Conservation (phyloP, 495 filamentous ascomycete genomes). For the Hypoxylon fragiforme region DNA sequence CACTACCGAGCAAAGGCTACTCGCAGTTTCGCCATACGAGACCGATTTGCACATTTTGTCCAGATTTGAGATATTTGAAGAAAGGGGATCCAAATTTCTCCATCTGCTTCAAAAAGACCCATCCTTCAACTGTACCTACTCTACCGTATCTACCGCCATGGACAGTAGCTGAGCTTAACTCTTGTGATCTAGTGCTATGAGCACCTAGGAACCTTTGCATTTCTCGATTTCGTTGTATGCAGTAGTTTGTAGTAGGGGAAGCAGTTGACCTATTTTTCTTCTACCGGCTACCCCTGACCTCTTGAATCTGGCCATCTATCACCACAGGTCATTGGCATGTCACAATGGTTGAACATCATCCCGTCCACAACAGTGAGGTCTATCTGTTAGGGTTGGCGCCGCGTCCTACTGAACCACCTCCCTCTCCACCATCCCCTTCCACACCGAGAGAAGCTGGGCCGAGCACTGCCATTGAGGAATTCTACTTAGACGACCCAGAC, state of each 20-base stretch:
- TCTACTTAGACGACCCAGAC: constrained; percentile 39
- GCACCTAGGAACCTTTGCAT: constrained; percentile 13
- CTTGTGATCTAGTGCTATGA: constrained; percentile 21
- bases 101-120: background rate
- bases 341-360: constrained; percentile 50
- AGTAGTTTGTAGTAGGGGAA: constrained; percentile 12
- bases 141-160: constrained; percentile 9
- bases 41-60: too few species aligned
- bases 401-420: constrained; percentile 46
- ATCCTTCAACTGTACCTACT: too few species aligned
- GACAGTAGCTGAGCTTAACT: constrained; percentile 11
- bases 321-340: constrained; percentile 9
- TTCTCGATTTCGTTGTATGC: constrained; percentile 7
- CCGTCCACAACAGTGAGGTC: constrained; percentile 59
- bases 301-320: constrained; percentile 2
- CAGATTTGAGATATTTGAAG: too few species aligned
- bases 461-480: constrained; percentile 45
- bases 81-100: constrained; percentile 1
- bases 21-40: background rate
- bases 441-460: constrained; percentile 49
- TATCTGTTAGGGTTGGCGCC: constrained; percentile 51
- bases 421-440: constrained; percentile 55
- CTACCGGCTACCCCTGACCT: background rate
- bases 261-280: constrained; percentile 3
- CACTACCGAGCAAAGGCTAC: too few species aligned